Evolutionary conservation across 768 basidiomycete genomes (phyloP).

Genomic region (Mrakia hoshinonis): DNA sequence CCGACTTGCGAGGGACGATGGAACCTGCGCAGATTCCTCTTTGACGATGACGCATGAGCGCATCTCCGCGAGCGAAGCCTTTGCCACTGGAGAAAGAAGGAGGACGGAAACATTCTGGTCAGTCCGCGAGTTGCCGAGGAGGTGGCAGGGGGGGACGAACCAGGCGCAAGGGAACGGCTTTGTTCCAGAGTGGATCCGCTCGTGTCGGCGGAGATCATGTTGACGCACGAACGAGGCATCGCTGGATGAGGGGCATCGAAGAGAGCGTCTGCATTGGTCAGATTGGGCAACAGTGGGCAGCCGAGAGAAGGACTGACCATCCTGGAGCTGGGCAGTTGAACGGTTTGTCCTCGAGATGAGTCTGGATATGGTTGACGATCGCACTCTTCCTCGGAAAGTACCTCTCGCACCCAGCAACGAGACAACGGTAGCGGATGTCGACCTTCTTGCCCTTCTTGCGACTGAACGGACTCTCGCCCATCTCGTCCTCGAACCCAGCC

Average conservation of each 20-base stretch:
- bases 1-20: slow-evolving; percentile 35
- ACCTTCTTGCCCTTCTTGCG: neutral
- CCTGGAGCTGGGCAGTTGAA: slow-evolving; percentile 41
- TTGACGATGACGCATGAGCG: slow-evolving; percentile 44
- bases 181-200: slow-evolving; percentile 43
- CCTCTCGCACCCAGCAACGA: slow-evolving; percentile 37
- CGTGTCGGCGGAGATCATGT: slow-evolving; percentile 44
- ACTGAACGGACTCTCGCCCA: neutral
- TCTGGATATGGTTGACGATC: slow-evolving; percentile 45
- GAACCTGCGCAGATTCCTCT: slow-evolving; percentile 44
- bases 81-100: slow-evolving; percentile 40
- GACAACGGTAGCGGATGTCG: slow-evolving; percentile 35
- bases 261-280: neutral
- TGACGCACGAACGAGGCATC: slow-evolving; percentile 44
- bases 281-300: neutral
- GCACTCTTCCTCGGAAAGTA: slow-evolving; percentile 40
- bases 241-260: slow-evolving; percentile 30
- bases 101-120: neutral
- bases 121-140: neutral
- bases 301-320: slow-evolving; percentile 39
- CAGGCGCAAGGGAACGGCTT: slow-evolving; percentile 45
- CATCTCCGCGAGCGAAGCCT: slow-evolving; percentile 45
- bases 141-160: slow-evolving; percentile 33
- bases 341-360: slow-evolving; percentile 46
- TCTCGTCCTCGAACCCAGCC: neutral